Conservation (phyloP, 163 green algal genomes). For the Scenedesmus sp. region DNA sequence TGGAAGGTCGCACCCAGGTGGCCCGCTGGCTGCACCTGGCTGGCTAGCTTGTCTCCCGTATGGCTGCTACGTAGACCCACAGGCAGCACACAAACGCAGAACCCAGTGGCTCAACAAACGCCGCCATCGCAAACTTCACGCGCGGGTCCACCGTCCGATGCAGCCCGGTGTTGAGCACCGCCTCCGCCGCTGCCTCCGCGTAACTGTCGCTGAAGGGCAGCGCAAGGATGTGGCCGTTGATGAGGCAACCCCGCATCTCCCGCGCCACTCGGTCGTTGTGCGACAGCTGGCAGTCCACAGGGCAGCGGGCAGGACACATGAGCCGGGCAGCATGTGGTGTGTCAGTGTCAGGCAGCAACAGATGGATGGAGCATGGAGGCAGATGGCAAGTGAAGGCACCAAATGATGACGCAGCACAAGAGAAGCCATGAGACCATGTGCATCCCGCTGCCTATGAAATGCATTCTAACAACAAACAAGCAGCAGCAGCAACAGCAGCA, state of each 20-base stretch:
- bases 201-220: constrained; percentile 74
- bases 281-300: constrained; percentile 47
- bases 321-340: too few relatives aligned
- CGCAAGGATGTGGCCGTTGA: constrained; percentile 71
- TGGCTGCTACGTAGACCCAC: constrained; percentile 75
- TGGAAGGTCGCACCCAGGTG: too few relatives aligned
- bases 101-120: constrained; percentile 69
- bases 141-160: constrained; percentile 70
- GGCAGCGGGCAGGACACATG: neutral
- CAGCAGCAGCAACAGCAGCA: too few relatives aligned
- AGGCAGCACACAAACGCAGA: constrained; percentile 70
- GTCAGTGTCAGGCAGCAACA: too few relatives aligned
- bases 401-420: too few relatives aligned
- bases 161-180: constrained; percentile 77
- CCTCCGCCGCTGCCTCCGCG: constrained; percentile 59
- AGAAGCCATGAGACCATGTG: too few relatives aligned
- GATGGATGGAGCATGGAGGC: too few relatives aligned
- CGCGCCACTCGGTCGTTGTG: constrained; percentile 67
- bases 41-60: constrained; percentile 50
- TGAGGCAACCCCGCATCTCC: constrained; percentile 60
- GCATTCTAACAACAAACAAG: too few relatives aligned
- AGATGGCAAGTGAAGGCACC: neutral
- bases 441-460: too few relatives aligned
- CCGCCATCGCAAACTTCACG: constrained; percentile 75
- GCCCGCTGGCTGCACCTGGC: too few relatives aligned